These are phyloP conservation scores for Salvia hispanica DNA, from an alignment of 257 asterid species.

Conservation along the genomic window DNA sequence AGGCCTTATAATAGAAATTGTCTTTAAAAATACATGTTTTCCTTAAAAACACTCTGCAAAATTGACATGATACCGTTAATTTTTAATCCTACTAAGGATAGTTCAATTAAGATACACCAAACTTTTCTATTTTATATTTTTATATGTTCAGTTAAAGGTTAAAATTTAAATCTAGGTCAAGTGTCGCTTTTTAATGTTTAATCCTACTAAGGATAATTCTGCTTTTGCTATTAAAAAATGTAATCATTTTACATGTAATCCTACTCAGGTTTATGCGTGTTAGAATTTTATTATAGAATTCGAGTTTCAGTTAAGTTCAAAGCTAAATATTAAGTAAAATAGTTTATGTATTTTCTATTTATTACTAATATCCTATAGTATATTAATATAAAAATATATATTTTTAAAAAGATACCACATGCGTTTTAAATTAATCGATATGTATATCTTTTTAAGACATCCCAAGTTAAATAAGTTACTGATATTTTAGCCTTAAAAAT, in stretches of 20 bases:
- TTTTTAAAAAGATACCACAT: too few species aligned
- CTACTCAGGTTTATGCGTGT: too few species aligned
- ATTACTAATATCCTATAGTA: too few species aligned
- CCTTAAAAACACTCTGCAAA: background rate
- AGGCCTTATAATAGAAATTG: background rate
- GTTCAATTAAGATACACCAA: constrained; percentile 14
- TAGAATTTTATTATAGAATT: too few species aligned
- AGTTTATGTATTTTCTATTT: too few species aligned
- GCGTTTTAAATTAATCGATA: too few species aligned
- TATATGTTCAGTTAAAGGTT: background rate
- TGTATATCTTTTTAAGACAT: too few species aligned
- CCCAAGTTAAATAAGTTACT: too few species aligned
- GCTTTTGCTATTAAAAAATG: background rate
- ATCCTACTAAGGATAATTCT: background rate
- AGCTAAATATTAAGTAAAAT: too few species aligned
- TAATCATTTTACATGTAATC: background rate
- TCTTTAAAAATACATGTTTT: background rate
- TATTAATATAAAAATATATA: too few species aligned
- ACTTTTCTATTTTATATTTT: background rate
- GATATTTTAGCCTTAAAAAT: too few species aligned
- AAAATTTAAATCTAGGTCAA: background rate
- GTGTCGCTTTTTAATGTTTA: background rate
- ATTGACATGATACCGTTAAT: constrained; percentile 2
- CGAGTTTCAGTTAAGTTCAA: too few species aligned
- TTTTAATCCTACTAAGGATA: background rate